Conservation (phyloP, 2,329 filamentous ascomycete genomes). For the Tricladium varicosporioides region DNA sequence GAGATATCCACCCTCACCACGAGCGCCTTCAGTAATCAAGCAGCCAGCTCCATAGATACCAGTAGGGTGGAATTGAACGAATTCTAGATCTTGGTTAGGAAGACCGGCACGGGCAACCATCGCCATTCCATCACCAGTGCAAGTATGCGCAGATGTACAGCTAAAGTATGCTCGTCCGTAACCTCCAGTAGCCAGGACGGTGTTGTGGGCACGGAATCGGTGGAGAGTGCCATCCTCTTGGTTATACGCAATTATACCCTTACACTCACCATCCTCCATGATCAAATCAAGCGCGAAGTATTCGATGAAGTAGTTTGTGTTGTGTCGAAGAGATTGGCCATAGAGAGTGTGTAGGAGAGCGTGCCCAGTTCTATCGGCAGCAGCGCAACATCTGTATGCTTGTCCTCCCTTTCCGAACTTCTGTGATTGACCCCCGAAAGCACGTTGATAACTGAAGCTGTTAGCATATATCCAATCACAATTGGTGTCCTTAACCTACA, state of each 20-base stretch:
- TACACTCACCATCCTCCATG: constrained; percentile 96
- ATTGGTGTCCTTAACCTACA: constrained; percentile 50
- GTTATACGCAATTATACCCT: constrained; percentile 96
- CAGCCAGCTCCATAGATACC: constrained; percentile 98
- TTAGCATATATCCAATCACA: constrained; percentile 19
- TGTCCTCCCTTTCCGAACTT: constrained; percentile 96
- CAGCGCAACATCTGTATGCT: constrained; percentile 79
- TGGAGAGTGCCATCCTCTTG: constrained; percentile 98
- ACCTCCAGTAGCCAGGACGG: constrained; percentile 92
- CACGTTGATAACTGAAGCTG: constrained; percentile 78
- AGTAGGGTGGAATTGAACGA: constrained; percentile 98
- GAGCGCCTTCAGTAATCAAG: constrained; percentile 95
- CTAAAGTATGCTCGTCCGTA: constrained; percentile 98
- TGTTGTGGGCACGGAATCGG: constrained; percentile 95
- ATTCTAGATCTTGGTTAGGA: constrained; percentile 98
- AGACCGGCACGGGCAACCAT: constrained; percentile 98
- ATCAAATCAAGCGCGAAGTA: constrained; percentile 96
- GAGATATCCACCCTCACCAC: constrained; percentile 97
- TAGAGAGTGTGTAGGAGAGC: constrained; percentile 98
- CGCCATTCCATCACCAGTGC: constrained; percentile 98
- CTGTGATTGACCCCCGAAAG: constrained; percentile 95
- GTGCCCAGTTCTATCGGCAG: constrained; percentile 94
- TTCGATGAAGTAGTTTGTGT: constrained; percentile 99
- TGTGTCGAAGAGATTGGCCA: constrained; percentile 93
- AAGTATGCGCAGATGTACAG: constrained; percentile 97